These are phyloP conservation scores for Rosa chinensis DNA, from an alignment of 306 rosid species.

Conservation along the genomic window DNA sequence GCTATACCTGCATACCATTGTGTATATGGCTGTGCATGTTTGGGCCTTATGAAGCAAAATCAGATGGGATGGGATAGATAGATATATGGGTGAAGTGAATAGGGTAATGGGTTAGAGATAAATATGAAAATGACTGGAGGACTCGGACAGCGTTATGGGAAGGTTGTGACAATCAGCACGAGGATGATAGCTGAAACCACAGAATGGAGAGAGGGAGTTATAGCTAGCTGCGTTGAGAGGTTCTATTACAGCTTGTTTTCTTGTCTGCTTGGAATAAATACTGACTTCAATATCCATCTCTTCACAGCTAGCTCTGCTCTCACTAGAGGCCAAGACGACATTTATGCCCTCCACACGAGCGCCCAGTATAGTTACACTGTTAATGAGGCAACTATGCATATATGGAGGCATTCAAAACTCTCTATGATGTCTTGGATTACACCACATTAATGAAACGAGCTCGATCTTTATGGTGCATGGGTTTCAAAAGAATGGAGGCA, in stretches of 20 bases:
- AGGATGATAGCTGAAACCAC: slow-evolving; percentile 1
- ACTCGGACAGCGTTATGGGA: background rate
- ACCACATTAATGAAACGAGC: background rate
- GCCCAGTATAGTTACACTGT: background rate
- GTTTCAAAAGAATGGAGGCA: background rate
- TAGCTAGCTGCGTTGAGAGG: slow-evolving; percentile 5
- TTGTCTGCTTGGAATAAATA: slow-evolving; percentile 8
- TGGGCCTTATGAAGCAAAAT: background rate
- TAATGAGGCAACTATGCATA: background rate
- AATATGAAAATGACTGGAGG: slow-evolving; percentile 27
- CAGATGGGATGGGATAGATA: background rate
- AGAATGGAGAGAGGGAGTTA: background rate
- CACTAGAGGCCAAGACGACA: slow-evolving; percentile 18
- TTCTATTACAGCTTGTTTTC: background rate
- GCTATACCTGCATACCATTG: background rate
- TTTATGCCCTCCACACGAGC: background rate
- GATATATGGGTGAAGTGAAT: background rate
- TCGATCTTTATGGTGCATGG: background rate
- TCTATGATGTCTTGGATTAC: background rate
- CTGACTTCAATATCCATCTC: background rate
- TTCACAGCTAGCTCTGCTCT: slow-evolving; percentile 12
- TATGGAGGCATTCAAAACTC: background rate
- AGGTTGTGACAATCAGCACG: slow-evolving; percentile 12
- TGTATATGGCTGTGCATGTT: background rate
- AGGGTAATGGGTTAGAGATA: slow-evolving; percentile 14